These are phyloP conservation scores for Arthrobotrys sinensis DNA, from an alignment of 2,329 filamentous ascomycete species.

Conservation along the genomic window DNA sequence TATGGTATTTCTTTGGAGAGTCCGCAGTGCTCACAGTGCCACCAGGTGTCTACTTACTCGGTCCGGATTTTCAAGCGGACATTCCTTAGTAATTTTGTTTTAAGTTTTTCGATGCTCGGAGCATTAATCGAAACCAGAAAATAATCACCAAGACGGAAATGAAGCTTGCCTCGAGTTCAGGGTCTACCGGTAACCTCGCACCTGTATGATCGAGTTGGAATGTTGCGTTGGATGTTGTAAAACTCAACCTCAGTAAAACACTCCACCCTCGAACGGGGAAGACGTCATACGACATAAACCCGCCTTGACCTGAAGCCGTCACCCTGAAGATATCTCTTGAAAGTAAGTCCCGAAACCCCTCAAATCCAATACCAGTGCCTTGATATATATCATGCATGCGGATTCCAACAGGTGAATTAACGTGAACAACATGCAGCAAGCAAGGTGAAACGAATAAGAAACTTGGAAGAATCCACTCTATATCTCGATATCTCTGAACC, in stretches of 20 bases:
- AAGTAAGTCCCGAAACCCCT: not conserved
- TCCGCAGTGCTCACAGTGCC: too few species aligned
- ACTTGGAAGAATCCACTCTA: constrained; percentile 31
- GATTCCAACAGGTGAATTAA: constrained; percentile 3
- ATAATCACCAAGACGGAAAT: too few species aligned
- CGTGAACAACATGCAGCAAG: constrained; percentile 13
- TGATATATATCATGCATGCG: constrained; percentile 20
- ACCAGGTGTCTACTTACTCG: too few species aligned
- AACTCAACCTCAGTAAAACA: constrained; percentile 11
- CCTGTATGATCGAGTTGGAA: too few species aligned
- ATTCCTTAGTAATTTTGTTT: too few species aligned
- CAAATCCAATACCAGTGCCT: not conserved
- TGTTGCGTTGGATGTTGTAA: constrained; percentile 25
- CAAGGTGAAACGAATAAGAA: constrained; percentile 40
- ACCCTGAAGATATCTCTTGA: not conserved
- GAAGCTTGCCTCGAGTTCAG: too few species aligned
- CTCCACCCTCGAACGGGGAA: constrained; percentile 1
- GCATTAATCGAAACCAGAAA: too few species aligned
- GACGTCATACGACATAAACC: constrained; percentile 26
- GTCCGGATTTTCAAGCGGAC: too few species aligned
- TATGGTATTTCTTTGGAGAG: too few species aligned
- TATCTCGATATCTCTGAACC: not conserved
- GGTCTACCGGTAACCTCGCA: too few species aligned
- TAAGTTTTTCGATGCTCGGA: too few species aligned
- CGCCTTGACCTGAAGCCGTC: not conserved